Percentiles rank a stretch among this genome's conserved stretches.
phyloP scores from a whole-genome alignment of 2,329 filamentous ascomycete genomes.

The Gnomoniopsis sp. region DNA sequence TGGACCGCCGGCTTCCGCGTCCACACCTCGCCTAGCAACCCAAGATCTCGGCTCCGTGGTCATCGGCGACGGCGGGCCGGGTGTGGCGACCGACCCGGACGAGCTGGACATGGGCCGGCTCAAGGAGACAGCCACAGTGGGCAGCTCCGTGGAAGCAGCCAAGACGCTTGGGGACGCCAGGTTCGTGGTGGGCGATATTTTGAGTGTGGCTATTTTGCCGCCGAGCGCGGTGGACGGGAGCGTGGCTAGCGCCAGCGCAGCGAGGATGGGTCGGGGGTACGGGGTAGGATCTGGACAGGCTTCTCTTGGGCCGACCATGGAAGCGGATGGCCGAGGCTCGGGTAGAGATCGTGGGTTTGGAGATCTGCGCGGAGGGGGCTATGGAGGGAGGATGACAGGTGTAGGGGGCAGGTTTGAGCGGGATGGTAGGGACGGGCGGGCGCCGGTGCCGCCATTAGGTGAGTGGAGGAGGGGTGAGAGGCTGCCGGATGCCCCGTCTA shows the following conservation, averaged over 20 bases:
- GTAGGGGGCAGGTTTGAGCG: conserved; percentile 27
- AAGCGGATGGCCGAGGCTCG: conserved; percentile 20
- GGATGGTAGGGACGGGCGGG: conserved; percentile 33
- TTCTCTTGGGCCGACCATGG: conserved; percentile 9
- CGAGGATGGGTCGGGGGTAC: conserved; percentile 40
- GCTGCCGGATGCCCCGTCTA: conserved; percentile 48
- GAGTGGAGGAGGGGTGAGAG: conserved; percentile 67
- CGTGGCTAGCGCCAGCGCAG: conserved; percentile 61
- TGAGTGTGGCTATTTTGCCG: conserved; percentile 77
- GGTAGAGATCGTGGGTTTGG: conserved; percentile 42
- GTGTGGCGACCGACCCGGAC: conserved; percentile 36
- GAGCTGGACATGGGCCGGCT: conserved; percentile 29
- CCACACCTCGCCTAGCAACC: conserved; percentile 57
- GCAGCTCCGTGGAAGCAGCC: conserved; percentile 56
- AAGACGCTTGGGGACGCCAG: conserved; percentile 74
- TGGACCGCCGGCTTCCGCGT: conserved; percentile 23
- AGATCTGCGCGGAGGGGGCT: neutral
- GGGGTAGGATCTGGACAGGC: conserved; percentile 28
- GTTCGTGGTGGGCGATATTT: conserved; percentile 86
- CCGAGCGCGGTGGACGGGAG: conserved; percentile 67
- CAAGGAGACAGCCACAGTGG: conserved; percentile 27
- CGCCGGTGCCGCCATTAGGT: conserved; percentile 36
- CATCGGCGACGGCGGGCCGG: conserved; percentile 58
- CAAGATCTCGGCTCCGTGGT: conserved; percentile 84
- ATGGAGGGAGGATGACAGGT: conserved; percentile 30